Evolutionary conservation across 495 filamentous ascomycete species (phyloP), one percentile per base, ranked within the genome.

Genomic region (Schizothecium vesticola): DNA sequence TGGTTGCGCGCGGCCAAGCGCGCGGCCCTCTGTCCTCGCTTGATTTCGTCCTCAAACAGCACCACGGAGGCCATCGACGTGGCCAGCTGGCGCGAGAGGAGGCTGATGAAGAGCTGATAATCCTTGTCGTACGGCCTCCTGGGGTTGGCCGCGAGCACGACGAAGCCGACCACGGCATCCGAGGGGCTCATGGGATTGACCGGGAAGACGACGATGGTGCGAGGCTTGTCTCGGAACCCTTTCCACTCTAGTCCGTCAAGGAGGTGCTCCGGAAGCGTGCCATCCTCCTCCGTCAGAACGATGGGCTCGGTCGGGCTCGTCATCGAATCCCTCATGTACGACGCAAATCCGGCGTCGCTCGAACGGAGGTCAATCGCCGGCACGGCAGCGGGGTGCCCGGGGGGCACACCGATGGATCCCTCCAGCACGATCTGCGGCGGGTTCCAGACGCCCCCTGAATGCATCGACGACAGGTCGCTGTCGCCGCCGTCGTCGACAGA

Each of bases 41-140:
- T 83, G 69, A 91, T 91, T 72, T 92, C 90, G 68, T 91, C 89
- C 70, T 91, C 89, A 65, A 91, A 91, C 7, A 92, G 73, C 0
- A 91, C 88, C 10, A 91, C 89, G 0, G 88, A 90, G 12, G 89
- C 89, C 72, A 91, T 83, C 8, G 88, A 88, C 1, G 90, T 92
- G 10, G 87, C 87, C 10, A 91, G 78, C 70, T 91, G 90, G 13
- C 89, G 83, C 56, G 85, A 88, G 21, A 92, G 78, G n/a, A 92
- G 79, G 70, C 87, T 87, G 61, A 91, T 80, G 70, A 91, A 92
- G 0, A 91, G 80, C 63, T 84, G 81, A 67, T 91, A 92, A 70
- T 91, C 89, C 61, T 87, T 84, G 71, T 92, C 88, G 69, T 88
- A 91, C 1, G 85, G 88, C 63, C 89, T 81, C 28, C 89, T 78